Base-by-base conservation (phyloP, 768 basidiomycete species). In the Sutorius australiensis region DNA sequence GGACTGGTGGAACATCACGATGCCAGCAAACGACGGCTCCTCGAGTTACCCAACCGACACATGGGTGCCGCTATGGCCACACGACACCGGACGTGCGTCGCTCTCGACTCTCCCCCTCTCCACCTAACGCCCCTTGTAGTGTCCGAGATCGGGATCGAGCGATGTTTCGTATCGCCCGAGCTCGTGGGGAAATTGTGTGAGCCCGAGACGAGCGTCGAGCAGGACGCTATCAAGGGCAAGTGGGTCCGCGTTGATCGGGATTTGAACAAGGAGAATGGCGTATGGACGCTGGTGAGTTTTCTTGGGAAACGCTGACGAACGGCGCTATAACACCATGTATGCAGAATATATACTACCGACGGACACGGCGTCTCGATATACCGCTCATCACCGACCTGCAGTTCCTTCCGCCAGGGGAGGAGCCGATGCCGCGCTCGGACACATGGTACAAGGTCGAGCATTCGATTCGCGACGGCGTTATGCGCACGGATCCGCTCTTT, bases 171-270 rank as follows among this genome's bases (percentile, higher is more conserved):
- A 37, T 74, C 86, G 28, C 85, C 90, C 3, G 72, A 67, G 3
- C 68, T 84, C 36, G 73, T 76, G 14, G 75, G 74, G 0, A 78
- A 81, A 24, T 56, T 88, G 11, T 98, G 94, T 65, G 69, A 71
- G 0, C 94, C 94, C 0, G 67, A 75, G 1, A 80, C 86, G 1
- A 91, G 83, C 2, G 73, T 75, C 11, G 87, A 90, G 63, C 69
- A 86, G 44, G 89, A 93, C 64, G 84, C 86, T 6, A 80, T 84
- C 60, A 83, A 79, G 58, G 89, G 89, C 0, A 89, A 86, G 61
- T 99, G 95, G 95, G 92, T 95, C 2, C 82, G 88, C 13, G 86
- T 99, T 12, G 83, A 83, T 36, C 78, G 82, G 41, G 88, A 98
- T 72, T 69, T 98, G 32, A 94, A 94, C 64, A 74, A 32, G 74